These are phyloP conservation scores for Aspergillus ibericus DNA, from an alignment of 2,329 filamentous ascomycete species.

Conservation along the genomic window DNA sequence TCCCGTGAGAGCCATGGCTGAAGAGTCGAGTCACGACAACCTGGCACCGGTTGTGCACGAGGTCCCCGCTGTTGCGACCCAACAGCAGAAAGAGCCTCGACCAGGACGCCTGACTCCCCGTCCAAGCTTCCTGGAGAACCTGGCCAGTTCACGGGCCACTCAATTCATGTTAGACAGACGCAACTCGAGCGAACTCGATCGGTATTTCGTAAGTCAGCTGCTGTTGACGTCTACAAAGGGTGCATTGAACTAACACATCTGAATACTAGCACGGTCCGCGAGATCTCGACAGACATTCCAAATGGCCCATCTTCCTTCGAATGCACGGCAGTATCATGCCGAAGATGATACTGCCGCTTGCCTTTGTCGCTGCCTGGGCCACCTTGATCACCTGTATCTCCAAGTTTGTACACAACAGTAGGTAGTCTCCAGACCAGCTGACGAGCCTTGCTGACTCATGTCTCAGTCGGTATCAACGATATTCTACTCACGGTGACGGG, in stretches of 20 bases:
- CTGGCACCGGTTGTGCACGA: not conserved
- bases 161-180: slow-evolving; percentile 32
- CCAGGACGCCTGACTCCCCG: slow-evolving; percentile 29
- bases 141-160: slow-evolving; percentile 32
- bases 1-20: not conserved
- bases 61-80: not conserved
- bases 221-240: not conserved
- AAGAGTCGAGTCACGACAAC: not conserved
- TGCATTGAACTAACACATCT: not conserved
- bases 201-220: slow-evolving; percentile 56
- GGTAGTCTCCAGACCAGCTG: slow-evolving; percentile 13
- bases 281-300: slow-evolving; percentile 71
- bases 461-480: slow-evolving; percentile 58
- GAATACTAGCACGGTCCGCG: slow-evolving; percentile 51
- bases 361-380: slow-evolving; percentile 64
- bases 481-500: slow-evolving; percentile 73
- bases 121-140: slow-evolving; percentile 35
- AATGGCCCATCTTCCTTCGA: slow-evolving; percentile 73
- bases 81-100: slow-evolving; percentile 26
- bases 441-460: slow-evolving; percentile 11
- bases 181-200: slow-evolving; percentile 53
- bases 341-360: slow-evolving; percentile 69
- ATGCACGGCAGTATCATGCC: slow-evolving; percentile 74
- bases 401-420: slow-evolving; percentile 44
- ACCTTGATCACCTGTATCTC: slow-evolving; percentile 63